Evolutionary conservation across 78 protist species (phyloP).

Genomic region (Dictyostelium capitatum): DNA sequence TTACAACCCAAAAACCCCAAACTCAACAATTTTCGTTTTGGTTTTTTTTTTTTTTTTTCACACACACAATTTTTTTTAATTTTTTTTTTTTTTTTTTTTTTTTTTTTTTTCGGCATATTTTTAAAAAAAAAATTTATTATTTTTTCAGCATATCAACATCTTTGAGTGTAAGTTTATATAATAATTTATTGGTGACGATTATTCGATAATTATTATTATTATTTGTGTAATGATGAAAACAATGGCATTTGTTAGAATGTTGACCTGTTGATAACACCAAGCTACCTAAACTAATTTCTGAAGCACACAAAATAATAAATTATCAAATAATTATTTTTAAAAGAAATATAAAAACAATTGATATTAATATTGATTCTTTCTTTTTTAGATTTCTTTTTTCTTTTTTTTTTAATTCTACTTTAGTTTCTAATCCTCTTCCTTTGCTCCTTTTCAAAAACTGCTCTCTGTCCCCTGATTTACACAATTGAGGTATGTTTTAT

Average conservation of each 20-base stretch:
- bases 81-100: background rate
- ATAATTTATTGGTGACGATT: too few relatives aligned
- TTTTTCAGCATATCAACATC: background rate
- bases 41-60: too few relatives aligned
- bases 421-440: background rate
- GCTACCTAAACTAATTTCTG: slow-evolving; percentile 55
- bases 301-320: background rate
- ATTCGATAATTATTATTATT: too few relatives aligned
- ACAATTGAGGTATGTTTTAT: background rate
- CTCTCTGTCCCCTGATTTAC: too few relatives aligned
- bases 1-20: too few relatives aligned
- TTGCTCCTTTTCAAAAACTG: too few relatives aligned
- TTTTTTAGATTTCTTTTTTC: background rate
- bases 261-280: slow-evolving; percentile 28
- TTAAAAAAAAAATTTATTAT: background rate
- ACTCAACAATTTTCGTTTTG: too few relatives aligned
- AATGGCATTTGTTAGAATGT: slow-evolving; percentile 58
- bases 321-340: background rate
- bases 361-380: background rate
- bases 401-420: background rate
- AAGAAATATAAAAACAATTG: background rate
- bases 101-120: background rate
- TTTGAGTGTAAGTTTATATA: slow-evolving; percentile 2
- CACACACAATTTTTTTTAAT: too few relatives aligned
- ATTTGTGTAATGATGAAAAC: slow-evolving; percentile 39